Percentiles rank a stretch among this genome's conserved stretches.
Evolutionary conservation across 495 filamentous ascomycete species (phyloP).

Genomic region (Lophiotrema nucula): DNA sequence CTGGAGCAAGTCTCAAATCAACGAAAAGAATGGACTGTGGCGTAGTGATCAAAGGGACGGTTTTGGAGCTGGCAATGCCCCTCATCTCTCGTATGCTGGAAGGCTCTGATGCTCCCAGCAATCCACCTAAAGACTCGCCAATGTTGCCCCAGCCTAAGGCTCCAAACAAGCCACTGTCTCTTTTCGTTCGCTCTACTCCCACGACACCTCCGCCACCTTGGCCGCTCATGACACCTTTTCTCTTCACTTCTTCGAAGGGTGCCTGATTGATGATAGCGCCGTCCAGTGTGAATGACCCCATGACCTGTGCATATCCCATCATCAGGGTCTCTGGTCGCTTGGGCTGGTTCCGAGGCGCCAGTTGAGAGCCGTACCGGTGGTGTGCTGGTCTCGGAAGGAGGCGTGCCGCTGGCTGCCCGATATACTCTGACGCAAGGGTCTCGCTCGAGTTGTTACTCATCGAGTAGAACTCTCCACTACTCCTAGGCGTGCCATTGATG

Average conservation of each 20-base stretch:
- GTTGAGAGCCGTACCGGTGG: conserved; percentile 60
- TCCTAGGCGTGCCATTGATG: conserved; percentile 67
- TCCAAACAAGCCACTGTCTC: conserved; percentile 75
- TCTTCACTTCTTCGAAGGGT: conserved; percentile 91
- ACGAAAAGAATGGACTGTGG: conserved; percentile 98
- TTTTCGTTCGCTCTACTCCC: conserved; percentile 71
- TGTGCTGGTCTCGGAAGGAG: conserved; percentile 53
- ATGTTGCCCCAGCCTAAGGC: conserved; percentile 86
- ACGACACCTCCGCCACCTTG: conserved; percentile 79
- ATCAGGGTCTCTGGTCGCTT: conserved; percentile 73
- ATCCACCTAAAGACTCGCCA: conserved; percentile 81
- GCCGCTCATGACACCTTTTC: conserved; percentile 85
- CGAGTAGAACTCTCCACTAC: conserved; percentile 92
- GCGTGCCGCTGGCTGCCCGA: conserved; percentile 59
- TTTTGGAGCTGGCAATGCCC: conserved; percentile 71
- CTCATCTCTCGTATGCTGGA: conserved; percentile 95
- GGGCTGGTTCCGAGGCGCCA: conserved; percentile 48
- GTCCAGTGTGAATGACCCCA: conserved; percentile 86
- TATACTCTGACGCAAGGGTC: conserved; percentile 88
- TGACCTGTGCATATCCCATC: conserved; percentile 98
- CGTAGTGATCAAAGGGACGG: conserved; percentile 85
- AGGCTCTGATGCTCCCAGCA: conserved; percentile 79
- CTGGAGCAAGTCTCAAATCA: conserved; percentile 80
- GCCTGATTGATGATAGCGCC: conserved; percentile 85
- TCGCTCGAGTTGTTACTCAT: conserved; percentile 91